Evolutionary conservation across 2,329 filamentous ascomycete species (phyloP).

Genomic region (Sporothrix mexicana): DNA sequence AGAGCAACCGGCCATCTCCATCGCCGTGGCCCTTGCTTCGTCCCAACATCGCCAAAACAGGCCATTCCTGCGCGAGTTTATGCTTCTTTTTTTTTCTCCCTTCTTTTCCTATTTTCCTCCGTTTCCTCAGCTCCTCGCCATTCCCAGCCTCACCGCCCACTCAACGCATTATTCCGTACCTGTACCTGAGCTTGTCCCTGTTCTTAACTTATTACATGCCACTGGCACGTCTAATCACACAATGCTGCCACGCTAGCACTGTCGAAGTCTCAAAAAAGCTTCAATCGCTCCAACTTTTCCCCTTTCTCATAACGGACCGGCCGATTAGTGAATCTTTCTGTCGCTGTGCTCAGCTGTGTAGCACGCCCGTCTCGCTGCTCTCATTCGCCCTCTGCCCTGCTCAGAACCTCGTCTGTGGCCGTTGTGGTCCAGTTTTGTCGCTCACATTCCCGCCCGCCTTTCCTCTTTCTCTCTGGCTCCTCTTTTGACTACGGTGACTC

Average conservation of each 20-base stretch:
- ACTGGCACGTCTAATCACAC: constrained; percentile 18
- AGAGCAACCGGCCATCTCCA: constrained; percentile 4
- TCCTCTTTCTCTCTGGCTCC: constrained; percentile 24
- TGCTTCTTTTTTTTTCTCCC: constrained; percentile 22
- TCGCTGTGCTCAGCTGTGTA: constrained; percentile 18
- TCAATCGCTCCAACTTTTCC: constrained; percentile 15
- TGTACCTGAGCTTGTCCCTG: neutral
- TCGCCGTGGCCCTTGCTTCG: neutral
- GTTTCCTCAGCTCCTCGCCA: neutral
- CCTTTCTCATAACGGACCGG: constrained; percentile 21
- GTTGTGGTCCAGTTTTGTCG: constrained; percentile 26
- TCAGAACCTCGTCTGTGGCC: neutral
- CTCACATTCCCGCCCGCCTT: constrained; percentile 27
- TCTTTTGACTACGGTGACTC: neutral
- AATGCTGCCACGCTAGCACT: constrained; percentile 26
- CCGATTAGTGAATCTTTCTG: constrained; percentile 18
- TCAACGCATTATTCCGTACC: neutral
- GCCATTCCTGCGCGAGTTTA: constrained; percentile 16
- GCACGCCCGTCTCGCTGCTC: constrained; percentile 17
- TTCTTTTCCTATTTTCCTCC: neutral
- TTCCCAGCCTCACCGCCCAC: neutral
- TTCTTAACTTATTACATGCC: neutral
- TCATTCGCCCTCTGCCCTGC: constrained; percentile 15
- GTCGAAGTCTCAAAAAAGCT: no score
- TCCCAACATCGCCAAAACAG: constrained; percentile 12